These are phyloP conservation scores for Dendrocalamus latiflorus DNA, from an alignment of 202 grass and related monocot genomes.

Conservation along the genomic window DNA sequence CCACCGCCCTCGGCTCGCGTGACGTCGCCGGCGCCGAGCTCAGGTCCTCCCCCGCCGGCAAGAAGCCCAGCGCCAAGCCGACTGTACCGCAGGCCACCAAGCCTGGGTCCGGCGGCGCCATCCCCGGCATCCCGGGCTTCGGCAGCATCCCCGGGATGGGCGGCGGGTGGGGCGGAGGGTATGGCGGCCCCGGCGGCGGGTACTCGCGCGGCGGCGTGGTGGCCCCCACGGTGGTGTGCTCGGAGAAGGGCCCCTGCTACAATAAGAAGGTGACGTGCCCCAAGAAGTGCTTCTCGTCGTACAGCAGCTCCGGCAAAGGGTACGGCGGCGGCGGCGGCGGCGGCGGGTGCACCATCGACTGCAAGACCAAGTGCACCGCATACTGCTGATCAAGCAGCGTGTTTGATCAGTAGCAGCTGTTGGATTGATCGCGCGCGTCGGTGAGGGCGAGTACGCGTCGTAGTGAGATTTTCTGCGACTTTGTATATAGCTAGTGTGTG, in stretches of 20 bases:
- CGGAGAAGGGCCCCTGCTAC: constrained; percentile 79
- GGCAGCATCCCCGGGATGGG: constrained; percentile 31
- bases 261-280: constrained; percentile 82
- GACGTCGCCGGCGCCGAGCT: constrained; percentile 9
- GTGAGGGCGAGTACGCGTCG: neutral
- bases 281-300: constrained; percentile 81
- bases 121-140: constrained; percentile 62
- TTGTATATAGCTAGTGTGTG: neutral
- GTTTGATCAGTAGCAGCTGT: neutral
- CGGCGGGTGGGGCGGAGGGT: constrained; percentile 67
- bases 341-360: constrained; percentile 82
- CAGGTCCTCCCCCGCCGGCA: neutral
- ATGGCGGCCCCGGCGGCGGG: constrained; percentile 52
- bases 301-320: constrained; percentile 60
- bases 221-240: constrained; percentile 65
- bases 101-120: too few species aligned
- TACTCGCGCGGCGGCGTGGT: constrained; percentile 53
- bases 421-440: neutral
- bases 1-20: constrained; percentile 15
- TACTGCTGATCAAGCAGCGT: constrained; percentile 43
- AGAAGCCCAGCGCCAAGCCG: neutral
- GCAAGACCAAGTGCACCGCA: constrained; percentile 75
- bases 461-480: neutral
- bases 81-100: too few species aligned
- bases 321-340: constrained; percentile 70